Conservation (phyloP, 2,329 filamentous ascomycete species). For the Penicillium sp. region DNA sequence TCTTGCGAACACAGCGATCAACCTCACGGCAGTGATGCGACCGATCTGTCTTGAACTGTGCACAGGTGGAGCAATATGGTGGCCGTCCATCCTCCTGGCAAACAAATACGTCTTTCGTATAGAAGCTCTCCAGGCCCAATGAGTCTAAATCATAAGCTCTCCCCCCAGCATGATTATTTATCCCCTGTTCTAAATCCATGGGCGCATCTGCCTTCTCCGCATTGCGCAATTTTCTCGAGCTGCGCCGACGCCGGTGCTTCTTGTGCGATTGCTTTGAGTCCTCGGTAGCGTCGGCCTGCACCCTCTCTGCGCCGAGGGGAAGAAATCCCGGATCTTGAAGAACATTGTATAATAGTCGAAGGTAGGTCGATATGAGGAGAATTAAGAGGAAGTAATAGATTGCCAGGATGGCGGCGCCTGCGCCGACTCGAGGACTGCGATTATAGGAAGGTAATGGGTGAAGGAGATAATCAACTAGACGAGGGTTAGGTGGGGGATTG, state of each 20-base stretch:
- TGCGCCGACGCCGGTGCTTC: constrained; percentile 29
- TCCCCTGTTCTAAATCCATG: constrained; percentile 34
- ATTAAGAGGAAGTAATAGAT: constrained; percentile 74
- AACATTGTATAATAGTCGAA: constrained; percentile 71
- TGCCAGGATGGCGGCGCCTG: constrained; percentile 71
- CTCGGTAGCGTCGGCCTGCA: constrained; percentile 29
- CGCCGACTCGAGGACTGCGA: constrained; percentile 52
- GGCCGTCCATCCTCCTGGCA: constrained; percentile 85
- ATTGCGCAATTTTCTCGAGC: constrained; percentile 26
- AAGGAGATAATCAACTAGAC: constrained; percentile 72
- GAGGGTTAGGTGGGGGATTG: neutral
- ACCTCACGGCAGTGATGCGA: constrained; percentile 85
- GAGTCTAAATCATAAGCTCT: constrained; percentile 56
- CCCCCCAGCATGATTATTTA: constrained; percentile 27
- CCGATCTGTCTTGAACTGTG: constrained; percentile 85
- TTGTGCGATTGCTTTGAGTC: constrained; percentile 19
- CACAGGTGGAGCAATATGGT: constrained; percentile 81
- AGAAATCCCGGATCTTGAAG: constrained; percentile 74
- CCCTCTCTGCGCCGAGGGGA: constrained; percentile 60
- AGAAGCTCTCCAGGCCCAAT: constrained; percentile 74
- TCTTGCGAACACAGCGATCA: constrained; percentile 79
- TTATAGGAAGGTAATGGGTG: constrained; percentile 47
- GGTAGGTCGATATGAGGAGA: constrained; percentile 68
- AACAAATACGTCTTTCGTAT: constrained; percentile 79
- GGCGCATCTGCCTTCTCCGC: constrained; percentile 29